Conservation (phyloP, 306 rosid genomes). For the Trichosanthes truncata region DNA sequence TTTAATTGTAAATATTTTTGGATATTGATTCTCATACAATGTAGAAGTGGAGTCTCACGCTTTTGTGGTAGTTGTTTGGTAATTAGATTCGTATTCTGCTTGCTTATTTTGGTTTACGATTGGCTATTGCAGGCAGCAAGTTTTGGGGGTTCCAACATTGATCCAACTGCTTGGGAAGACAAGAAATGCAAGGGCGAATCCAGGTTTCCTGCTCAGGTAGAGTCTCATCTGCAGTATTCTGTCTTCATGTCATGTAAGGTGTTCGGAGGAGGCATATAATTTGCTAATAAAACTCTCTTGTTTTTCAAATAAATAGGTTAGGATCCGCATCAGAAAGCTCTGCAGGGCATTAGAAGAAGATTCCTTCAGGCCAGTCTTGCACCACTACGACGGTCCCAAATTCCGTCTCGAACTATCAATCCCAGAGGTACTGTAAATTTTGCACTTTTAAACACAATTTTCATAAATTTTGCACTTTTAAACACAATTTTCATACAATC, state of each 20-base stretch:
- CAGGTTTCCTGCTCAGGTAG: conserved; percentile 98
- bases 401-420: conserved; percentile 97
- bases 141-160: conserved; percentile 99
- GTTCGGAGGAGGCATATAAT: conserved; percentile 5
- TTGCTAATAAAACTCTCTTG: background rate
- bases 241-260: background rate
- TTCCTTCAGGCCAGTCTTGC: conserved; percentile 94
- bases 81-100: background rate
- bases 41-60: background rate
- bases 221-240: conserved; percentile 4
- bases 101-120: background rate
- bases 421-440: conserved; percentile 56
- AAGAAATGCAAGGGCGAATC: conserved; percentile 99
- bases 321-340: conserved; percentile 67
- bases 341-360: conserved; percentile 98
- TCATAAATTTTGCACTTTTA: too few species aligned
- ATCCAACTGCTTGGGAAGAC: conserved; percentile 99
- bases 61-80: background rate
- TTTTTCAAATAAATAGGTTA: conserved; percentile 33
- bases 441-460: too few species aligned
- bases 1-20: background rate
- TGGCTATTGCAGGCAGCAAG: conserved; percentile 63
- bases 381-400: conserved; percentile 98
- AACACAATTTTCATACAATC: too few species aligned
- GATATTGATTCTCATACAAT: background rate